Evolutionary conservation across 2,329 filamentous ascomycete species (phyloP), one percentile per base, ranked within the genome.

Genomic region (Emmonsiellopsis sp.): DNA sequence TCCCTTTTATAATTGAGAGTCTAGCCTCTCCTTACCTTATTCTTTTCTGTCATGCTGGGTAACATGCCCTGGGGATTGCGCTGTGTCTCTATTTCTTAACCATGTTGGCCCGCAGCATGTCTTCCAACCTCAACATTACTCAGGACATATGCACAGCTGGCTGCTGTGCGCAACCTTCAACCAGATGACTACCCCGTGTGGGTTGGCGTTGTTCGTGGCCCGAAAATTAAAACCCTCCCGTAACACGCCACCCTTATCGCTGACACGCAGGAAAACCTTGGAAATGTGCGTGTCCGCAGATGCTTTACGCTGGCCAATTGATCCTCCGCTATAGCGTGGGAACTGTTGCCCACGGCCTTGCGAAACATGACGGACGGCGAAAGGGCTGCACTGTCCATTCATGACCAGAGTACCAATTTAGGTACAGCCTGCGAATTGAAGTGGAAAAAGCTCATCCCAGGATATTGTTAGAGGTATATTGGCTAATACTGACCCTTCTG

Each of bases 121-220:
- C 52, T 30, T 30, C 54, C 63, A 54, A 50, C 58, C 3, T 55
- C 60, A 20, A 65, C 63, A 13, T 35, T 65, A 7, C 57, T 66
- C 38, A 58, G 81, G 44, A 74, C 74, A 5, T 77, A 74, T 57
- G 70, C 75, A 6, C 70, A 79, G 9, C 62, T 76, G 50, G 68
- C 63, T 34, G 65, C 70, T 6, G 58, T 59, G 6, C 65, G 65
- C 2, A 53, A 63, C 55, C 45, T 67, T 41, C 61, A 15, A 70
- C 73, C 10, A 73, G 80, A 54, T 58, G 81, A 84, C 56, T 81
- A 77, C 55, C 62, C 83, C 13, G 77, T 81, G 61, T 67, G 76
- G 7, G 1, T 26, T 26, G 20, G 20, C 20, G 20, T 26, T 26
- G 20, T 26, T 26, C 20, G 20, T 26, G 20, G 20, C 20, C 3